These are phyloP conservation scores for Metschnikowia sp. DNA, from an alignment of 805 yeast species.

Conservation along the genomic window DNA sequence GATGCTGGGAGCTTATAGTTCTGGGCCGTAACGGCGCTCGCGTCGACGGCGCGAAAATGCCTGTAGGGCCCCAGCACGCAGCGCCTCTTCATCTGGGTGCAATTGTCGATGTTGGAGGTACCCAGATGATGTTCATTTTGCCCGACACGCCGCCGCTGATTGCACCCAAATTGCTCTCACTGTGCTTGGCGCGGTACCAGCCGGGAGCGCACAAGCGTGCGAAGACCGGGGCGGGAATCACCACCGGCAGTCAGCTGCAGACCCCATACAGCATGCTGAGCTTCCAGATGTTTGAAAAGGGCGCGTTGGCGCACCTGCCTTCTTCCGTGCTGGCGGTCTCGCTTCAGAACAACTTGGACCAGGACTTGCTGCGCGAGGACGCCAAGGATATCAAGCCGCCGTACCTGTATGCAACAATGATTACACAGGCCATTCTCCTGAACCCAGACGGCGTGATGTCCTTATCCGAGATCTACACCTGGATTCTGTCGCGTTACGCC, in stretches of 20 bases:
- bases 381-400: slow-evolving; percentile 95
- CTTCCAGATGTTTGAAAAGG: slow-evolving; percentile 54
- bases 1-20: slow-evolving; percentile 84
- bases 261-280: slow-evolving; percentile 23
- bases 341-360: slow-evolving; percentile 45
- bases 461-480: slow-evolving; percentile 84
- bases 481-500: slow-evolving; percentile 86
- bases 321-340: slow-evolving; percentile 38
- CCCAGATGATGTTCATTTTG: slow-evolving; percentile 97
- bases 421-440: slow-evolving; percentile 92
- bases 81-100: slow-evolving; percentile 80
- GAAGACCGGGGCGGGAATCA: slow-evolving; percentile 3
- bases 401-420: slow-evolving; percentile 96
- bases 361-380: slow-evolving; percentile 83
- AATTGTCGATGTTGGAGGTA: slow-evolving; percentile 90
- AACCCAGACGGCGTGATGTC: slow-evolving; percentile 86
- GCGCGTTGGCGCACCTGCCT: slow-evolving; percentile 36
- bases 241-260: too few species aligned
- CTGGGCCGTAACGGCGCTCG: slow-evolving; percentile 92
- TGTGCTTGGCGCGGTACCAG: slow-evolving; percentile 34
- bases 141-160: slow-evolving; percentile 84
- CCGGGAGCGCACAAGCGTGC: slow-evolving; percentile 19
- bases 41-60: slow-evolving; percentile 66
- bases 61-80: slow-evolving; percentile 46
- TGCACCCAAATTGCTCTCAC: slow-evolving; percentile 44